phyloP scores from a whole-genome alignment of 2,329 filamentous ascomycete genomes.

The Fusarium napiforme region DNA sequence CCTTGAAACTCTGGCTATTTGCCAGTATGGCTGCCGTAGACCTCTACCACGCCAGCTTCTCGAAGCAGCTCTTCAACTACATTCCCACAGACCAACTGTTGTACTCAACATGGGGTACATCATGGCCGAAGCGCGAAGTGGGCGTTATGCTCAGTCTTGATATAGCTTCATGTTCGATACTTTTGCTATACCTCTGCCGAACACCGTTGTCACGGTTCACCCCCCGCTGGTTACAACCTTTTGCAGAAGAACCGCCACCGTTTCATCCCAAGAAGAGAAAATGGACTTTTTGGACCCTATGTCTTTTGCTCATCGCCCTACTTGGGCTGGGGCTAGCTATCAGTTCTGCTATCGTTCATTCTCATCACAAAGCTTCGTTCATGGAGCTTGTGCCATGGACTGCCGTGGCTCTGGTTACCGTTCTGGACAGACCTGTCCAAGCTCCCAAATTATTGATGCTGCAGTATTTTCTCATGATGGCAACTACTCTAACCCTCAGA shows the following conservation, averaged over 20 bases:
- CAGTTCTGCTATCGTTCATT: slow-evolving; percentile 45
- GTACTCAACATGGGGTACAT: slow-evolving; percentile 1
- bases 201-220: slow-evolving; percentile 43
- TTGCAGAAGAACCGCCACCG: slow-evolving; percentile 54
- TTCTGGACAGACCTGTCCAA: slow-evolving; percentile 53
- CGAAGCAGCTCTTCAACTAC: slow-evolving; percentile 17
- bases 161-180: slow-evolving; percentile 43
- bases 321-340: slow-evolving; percentile 51
- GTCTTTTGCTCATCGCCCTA: slow-evolving; percentile 48
- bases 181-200: slow-evolving; percentile 46
- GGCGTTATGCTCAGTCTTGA: slow-evolving; percentile 38
- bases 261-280: slow-evolving; percentile 38
- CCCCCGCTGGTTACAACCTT: slow-evolving; percentile 56
- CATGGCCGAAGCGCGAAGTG: slow-evolving; percentile 21
- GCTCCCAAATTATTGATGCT: slow-evolving; percentile 55
- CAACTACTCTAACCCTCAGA: slow-evolving; percentile 46
- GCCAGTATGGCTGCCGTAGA: slow-evolving; percentile 25
- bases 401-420: slow-evolving; percentile 50
- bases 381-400: slow-evolving; percentile 56
- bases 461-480: slow-evolving; percentile 52
- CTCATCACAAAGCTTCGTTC: slow-evolving; percentile 42
- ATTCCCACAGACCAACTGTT: neutral
- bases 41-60: slow-evolving; percentile 26
- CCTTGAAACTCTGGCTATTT: neutral
- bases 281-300: slow-evolving; percentile 55